These are phyloP conservation scores for Dendrobium chrysotoxum DNA, from an alignment of 106 monocot species.

Conservation along the genomic window DNA sequence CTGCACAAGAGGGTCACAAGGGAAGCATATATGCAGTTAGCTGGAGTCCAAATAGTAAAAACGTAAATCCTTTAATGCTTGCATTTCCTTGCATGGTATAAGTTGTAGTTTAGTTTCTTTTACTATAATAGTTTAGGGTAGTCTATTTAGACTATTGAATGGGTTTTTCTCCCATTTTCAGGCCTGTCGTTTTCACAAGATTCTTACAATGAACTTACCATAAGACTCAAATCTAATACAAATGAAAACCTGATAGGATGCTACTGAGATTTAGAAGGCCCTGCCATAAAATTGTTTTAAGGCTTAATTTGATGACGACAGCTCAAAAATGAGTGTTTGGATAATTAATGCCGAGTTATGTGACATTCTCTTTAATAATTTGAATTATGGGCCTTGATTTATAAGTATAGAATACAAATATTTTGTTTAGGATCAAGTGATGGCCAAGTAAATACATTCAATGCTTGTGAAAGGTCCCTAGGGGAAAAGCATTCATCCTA, in stretches of 20 bases:
- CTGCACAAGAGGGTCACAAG: constrained; percentile 61
- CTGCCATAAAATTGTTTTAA: background rate
- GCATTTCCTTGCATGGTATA: background rate
- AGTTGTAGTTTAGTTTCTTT: background rate
- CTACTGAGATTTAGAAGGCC: background rate
- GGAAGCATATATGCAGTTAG: constrained; percentile 97
- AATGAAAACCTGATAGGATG: background rate
- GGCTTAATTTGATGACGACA: background rate
- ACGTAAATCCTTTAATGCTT: constrained; percentile 35
- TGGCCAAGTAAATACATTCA: too few species aligned
- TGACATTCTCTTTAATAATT: too few species aligned
- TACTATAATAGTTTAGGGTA: background rate
- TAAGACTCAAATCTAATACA: background rate
- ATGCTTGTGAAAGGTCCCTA: too few species aligned
- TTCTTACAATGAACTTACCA: background rate
- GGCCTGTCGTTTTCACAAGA: too few species aligned
- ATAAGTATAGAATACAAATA: too few species aligned
- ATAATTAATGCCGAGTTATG: background rate
- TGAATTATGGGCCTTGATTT: too few species aligned
- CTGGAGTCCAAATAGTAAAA: constrained; percentile 94
- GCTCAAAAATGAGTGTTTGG: background rate
- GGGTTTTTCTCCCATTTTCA: too few species aligned
- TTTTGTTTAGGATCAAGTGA: too few species aligned
- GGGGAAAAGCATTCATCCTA: too few species aligned
- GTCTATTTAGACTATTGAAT: background rate